phyloP scores from a whole-genome alignment of 352 stramenopile species.

The Pythium aristosporum region DNA sequence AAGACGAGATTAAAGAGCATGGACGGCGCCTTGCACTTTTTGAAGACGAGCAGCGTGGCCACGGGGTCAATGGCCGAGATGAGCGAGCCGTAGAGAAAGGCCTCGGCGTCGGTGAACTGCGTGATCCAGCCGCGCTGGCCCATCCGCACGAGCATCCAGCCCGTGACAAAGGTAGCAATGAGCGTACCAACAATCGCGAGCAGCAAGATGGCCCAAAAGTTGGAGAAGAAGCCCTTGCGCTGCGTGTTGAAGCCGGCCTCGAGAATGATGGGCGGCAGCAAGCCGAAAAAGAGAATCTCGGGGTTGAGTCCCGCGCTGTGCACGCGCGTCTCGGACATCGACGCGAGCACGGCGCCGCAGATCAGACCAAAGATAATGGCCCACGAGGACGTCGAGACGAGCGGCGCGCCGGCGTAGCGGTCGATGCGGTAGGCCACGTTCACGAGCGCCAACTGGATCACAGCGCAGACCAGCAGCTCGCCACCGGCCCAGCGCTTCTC shows the following conservation, averaged over 20 bases:
- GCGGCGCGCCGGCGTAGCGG: slow-evolving; percentile 11
- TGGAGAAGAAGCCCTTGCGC: slow-evolving; percentile 58
- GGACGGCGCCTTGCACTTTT: slow-evolving; percentile 66
- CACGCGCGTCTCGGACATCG: slow-evolving; percentile 17
- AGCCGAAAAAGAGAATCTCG: slow-evolving; percentile 49
- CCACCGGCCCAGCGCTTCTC: slow-evolving; percentile 24
- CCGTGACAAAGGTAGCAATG: slow-evolving; percentile 51
- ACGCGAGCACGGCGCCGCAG: slow-evolving; percentile 12
- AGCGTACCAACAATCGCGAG: slow-evolving; percentile 52
- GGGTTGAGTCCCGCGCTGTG: slow-evolving; percentile 18
- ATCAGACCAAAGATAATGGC: slow-evolving; percentile 20
- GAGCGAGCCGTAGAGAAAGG: slow-evolving; percentile 88
- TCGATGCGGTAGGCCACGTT: slow-evolving; percentile 29
- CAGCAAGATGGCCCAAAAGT: slow-evolving; percentile 40
- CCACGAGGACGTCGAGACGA: slow-evolving; percentile 24
- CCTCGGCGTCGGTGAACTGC: slow-evolving; percentile 73
- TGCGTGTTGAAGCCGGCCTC: slow-evolving; percentile 65
- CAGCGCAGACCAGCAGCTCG: slow-evolving; percentile 22
- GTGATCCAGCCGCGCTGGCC: slow-evolving; percentile 50
- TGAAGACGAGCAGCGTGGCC: slow-evolving; percentile 90
- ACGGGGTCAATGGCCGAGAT: slow-evolving; percentile 93
- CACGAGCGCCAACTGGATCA: slow-evolving; percentile 26
- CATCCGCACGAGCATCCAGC: slow-evolving; percentile 41
- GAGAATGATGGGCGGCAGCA: slow-evolving; percentile 66
- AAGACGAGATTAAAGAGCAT: slow-evolving; percentile 94